Conservation (phyloP, 768 basidiomycete species). For the Leccinellum albellum region DNA sequence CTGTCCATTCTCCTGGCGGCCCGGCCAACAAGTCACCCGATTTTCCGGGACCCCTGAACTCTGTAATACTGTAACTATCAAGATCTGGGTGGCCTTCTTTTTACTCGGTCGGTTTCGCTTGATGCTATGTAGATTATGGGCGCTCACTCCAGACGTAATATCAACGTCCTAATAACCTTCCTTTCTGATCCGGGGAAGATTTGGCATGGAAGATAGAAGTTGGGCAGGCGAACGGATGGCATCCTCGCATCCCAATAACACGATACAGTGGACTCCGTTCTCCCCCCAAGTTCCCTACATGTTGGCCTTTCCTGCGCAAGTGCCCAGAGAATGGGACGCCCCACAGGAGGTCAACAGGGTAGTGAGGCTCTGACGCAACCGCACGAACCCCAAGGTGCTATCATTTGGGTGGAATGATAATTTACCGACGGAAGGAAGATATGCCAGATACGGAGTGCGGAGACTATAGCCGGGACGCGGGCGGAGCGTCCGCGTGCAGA, state of each 20-base stretch:
- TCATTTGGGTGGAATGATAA: too few species aligned
- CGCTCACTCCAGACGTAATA: not conserved
- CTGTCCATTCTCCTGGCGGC: too few species aligned
- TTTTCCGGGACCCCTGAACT: not conserved
- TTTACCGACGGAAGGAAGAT: too few species aligned
- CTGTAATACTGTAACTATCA: not conserved
- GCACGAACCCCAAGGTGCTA: too few species aligned
- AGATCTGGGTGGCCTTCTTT: not conserved
- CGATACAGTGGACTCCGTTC: not conserved
- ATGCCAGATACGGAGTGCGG: too few species aligned
- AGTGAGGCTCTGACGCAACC: not conserved
- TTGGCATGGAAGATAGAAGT: not conserved
- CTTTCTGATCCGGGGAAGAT: too few species aligned
- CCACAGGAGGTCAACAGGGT: not conserved
- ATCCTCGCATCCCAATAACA: not conserved
- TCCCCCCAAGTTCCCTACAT: too few species aligned
- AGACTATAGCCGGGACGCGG: too few species aligned
- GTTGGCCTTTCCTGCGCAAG: too few species aligned
- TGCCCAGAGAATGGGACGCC: too few species aligned
- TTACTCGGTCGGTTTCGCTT: not conserved
- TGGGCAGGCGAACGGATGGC: not conserved
- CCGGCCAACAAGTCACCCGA: not conserved
- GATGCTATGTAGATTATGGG: not conserved
- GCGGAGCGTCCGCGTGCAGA: too few species aligned
- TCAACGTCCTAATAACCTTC: too few species aligned